A percentile compares a stretch with the other conserved stretches of the same genome.
Evolutionary conservation across 306 rosid species (phyloP).

Genomic region (Cucumis melo): DNA sequence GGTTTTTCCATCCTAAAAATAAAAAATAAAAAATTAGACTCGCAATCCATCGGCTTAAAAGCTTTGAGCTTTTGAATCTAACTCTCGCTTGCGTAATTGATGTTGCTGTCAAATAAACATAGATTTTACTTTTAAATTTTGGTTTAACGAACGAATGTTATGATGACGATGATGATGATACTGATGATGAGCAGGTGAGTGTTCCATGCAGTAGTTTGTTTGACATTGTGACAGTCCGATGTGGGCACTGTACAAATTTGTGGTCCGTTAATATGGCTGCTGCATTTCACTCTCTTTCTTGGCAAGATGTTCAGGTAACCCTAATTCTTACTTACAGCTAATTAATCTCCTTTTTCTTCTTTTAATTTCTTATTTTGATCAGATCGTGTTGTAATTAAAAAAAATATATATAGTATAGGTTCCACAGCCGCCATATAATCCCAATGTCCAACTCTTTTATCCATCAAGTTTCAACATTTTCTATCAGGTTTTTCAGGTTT

Average conservation of each 20-base stretch:
- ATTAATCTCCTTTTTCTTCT: background rate
- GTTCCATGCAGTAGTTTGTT: constrained; percentile 94
- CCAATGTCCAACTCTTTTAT: constrained; percentile 8
- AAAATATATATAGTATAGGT: background rate
- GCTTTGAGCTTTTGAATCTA: background rate
- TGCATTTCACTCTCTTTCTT: constrained; percentile 81
- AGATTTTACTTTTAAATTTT: too few relatives aligned
- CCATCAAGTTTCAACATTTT: background rate
- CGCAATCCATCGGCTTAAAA: background rate
- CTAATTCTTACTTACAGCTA: background rate
- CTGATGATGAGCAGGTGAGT: constrained; percentile 61
- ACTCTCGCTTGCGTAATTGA: background rate
- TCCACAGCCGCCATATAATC: constrained; percentile 52
- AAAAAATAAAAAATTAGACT: too few relatives aligned
- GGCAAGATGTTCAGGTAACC: constrained; percentile 75
- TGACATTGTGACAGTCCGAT: constrained; percentile 97
- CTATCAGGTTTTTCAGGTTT: background rate
- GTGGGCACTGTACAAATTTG: constrained; percentile 98
- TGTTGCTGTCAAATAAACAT: too few relatives aligned
- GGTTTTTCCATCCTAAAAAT: background rate
- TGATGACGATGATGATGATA: background rate
- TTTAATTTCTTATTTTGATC: too few relatives aligned
- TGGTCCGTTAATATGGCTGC: constrained; percentile 99
- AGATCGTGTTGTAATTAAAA: too few relatives aligned
- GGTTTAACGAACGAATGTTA: background rate